Base-by-base conservation (phyloP, 2,329 filamentous ascomycete species). In the Leptodontidium sp. region DNA sequence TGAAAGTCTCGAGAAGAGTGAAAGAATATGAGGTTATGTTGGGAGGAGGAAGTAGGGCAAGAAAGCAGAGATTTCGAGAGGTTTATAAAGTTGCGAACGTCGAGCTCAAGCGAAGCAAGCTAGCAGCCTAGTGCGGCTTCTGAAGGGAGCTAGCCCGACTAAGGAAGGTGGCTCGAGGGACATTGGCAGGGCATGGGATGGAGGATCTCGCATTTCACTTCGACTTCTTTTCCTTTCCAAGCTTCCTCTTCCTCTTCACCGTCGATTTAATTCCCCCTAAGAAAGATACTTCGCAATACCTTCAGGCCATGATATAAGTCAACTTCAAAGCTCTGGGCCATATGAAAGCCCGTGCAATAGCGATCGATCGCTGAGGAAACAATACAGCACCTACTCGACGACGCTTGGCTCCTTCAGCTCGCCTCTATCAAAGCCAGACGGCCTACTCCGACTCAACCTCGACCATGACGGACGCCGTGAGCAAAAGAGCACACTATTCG, bases 401-500 rank as follows among this genome's bases (percentile, higher is more conserved):
- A 32, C 3, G 29, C 29, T 32, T 32, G 9, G 38, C 38, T 40
- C 24, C 3, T 12, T 1, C 43, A 47, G 21, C 29, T 21, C 14
- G 55, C 26, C 55, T 40, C 35, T 32, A 32, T 6, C 4, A 32
- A 4, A 32, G 29, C 4, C 29, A 6, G 29, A n/a, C 21, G 35
- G 35, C 57, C 17, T 26, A 2, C 21, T 29, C 35, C 26, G 12
- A 24, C 12, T n/a, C 21, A 7, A 24, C 35, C 47, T n/a, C 21
- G 17, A 24, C 35, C 47, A 75, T 77, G 73, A 66, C 67, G 9
- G 72, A 73, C 38, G 63, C 63, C 29, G 65, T 72, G 68, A 72
- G 65, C 66, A 73, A 73, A 47, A 65, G 85, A 77, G 90, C 89
- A 72, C 91, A 94, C 75, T 99, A 98, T 82, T 92, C 91, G 71